These are phyloP conservation scores for Elasticomyces elasticus DNA, from an alignment of 495 filamentous ascomycete species.

Conservation along the genomic window DNA sequence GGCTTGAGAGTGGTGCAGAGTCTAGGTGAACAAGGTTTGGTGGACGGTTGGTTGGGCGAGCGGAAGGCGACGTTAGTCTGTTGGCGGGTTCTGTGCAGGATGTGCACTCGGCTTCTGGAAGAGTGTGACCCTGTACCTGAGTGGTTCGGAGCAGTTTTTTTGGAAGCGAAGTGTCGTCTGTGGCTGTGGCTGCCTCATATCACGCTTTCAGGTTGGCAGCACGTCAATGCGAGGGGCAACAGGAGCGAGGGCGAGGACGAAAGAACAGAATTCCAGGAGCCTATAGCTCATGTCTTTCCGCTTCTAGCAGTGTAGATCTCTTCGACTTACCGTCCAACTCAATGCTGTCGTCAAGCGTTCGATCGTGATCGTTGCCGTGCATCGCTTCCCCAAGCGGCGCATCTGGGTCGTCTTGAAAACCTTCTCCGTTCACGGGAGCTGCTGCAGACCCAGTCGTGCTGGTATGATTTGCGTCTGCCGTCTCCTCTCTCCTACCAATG, in stretches of 20 bases:
- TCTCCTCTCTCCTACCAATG: constrained; percentile 71
- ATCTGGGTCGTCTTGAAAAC: constrained; percentile 10
- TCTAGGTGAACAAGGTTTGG: no score
- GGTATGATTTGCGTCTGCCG: constrained; percentile 16
- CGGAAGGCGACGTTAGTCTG: no score
- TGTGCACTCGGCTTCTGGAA: no score
- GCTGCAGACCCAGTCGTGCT: constrained; percentile 45
- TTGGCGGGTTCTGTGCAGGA: no score
- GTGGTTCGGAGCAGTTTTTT: no score
- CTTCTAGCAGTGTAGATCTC: not conserved
- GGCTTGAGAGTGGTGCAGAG: no score
- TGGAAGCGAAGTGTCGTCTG: no score
- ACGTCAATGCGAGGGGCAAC: no score
- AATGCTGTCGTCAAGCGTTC: not conserved
- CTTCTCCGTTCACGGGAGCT: constrained; percentile 64
- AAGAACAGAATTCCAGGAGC: not conserved
- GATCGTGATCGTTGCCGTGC: not conserved
- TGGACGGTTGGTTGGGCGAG: no score
- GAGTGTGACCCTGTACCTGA: no score
- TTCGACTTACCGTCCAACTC: constrained; percentile 7
- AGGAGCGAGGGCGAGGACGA: not conserved
- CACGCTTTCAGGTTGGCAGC: no score
- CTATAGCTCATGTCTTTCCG: not conserved
- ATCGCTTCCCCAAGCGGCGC: constrained; percentile 2
- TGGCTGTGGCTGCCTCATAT: no score